Base-by-base conservation (phyloP, 352 stramenopile species). In the Peronospora farinosa region DNA sequence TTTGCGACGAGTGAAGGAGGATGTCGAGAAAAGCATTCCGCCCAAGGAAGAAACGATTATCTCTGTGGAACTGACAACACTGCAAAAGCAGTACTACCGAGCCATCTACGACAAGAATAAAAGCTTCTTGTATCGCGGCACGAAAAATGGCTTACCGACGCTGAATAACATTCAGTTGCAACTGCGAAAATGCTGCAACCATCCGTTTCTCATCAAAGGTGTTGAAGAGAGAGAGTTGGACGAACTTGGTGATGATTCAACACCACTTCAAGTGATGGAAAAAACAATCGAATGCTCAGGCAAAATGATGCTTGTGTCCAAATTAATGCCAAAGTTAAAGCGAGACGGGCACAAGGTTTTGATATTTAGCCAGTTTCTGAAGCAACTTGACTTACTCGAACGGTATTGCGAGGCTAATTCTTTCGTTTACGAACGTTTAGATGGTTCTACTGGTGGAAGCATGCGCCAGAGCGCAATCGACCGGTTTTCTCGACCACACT, bases 161-260 rank as follows among this genome's bases (percentile, higher is more conserved):
- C 75, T 99, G 21, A 99, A 98, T 64, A 99, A 99, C 72, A 92
- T 99, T 47, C 95, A 98, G 33, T 97, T 99, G 76, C 92, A 99
- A 72, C 67, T 99, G 17, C 75, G 96, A 28, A 99, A 99, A 65
- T 99, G 96, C 68, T 99, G 97, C 65, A 99, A 99, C 69, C 97
- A 99, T 65, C 88, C 97, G 2, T 99, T 98, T 65, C 68, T 99
- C 23, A 96, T 99, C 44, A 98, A 97, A 54, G 96, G 96, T 12
- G 84, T 93, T 15, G 82, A 94, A 57, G 77, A 93, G 25, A 69
- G 81, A 37, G 84, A 95, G 36, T 54, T 94, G 1, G 79, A 87
- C 31, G 75, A 91, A 30, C 70, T 95, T 8, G 76, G 81, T 11
- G 64, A 47, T 8, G 62, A 62, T 5, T 79, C 82, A 0, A 72